A percentile compares a stretch with the other conserved stretches of the same genome.
phyloP scores from a whole-genome alignment of 2,329 filamentous ascomycete genomes.

The Penicillium corylophilum region DNA sequence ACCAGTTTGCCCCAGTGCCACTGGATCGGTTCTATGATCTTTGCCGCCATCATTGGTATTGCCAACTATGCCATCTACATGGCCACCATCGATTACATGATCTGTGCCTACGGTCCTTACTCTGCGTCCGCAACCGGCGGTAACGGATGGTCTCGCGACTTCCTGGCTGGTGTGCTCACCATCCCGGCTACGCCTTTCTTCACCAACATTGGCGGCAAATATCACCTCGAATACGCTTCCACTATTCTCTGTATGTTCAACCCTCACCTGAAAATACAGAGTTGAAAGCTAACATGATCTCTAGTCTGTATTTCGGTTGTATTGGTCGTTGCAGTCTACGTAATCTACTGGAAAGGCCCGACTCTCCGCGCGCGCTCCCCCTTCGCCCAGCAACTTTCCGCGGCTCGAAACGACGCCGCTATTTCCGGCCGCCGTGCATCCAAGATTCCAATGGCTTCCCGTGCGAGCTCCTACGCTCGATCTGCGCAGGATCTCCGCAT shows the following conservation, averaged over 20 bases:
- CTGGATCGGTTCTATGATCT: constrained; percentile 64
- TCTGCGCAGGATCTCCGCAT: constrained; percentile 41
- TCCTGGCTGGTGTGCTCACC: constrained; percentile 64
- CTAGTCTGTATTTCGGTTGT: constrained; percentile 57
- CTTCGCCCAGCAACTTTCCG: constrained; percentile 63
- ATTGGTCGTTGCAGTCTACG: constrained; percentile 63
- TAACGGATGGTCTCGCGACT: constrained; percentile 65
- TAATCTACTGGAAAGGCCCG: constrained; percentile 66
- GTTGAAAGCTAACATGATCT: not conserved
- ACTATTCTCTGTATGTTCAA: constrained; percentile 57
- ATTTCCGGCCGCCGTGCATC: constrained; percentile 32
- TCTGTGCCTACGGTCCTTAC: constrained; percentile 65
- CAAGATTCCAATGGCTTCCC: constrained; percentile 34
- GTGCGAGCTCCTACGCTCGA: constrained; percentile 40
- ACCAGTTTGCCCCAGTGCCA: constrained; percentile 55
- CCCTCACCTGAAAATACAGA: not conserved
- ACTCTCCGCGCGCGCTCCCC: constrained; percentile 59
- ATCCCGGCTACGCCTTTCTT: constrained; percentile 58
- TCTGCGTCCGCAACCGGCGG: constrained; percentile 66
- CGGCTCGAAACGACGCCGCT: constrained; percentile 38
- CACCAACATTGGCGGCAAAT: constrained; percentile 53
- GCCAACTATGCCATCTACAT: constrained; percentile 65
- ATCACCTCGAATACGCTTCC: constrained; percentile 59
- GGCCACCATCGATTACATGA: constrained; percentile 68
- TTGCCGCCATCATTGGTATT: constrained; percentile 60